Evolutionary conservation across 176 grass and related monocot species (phyloP), one percentile per base, ranked within the genome.

Genomic region (Bolboschoenus planiculmis): DNA sequence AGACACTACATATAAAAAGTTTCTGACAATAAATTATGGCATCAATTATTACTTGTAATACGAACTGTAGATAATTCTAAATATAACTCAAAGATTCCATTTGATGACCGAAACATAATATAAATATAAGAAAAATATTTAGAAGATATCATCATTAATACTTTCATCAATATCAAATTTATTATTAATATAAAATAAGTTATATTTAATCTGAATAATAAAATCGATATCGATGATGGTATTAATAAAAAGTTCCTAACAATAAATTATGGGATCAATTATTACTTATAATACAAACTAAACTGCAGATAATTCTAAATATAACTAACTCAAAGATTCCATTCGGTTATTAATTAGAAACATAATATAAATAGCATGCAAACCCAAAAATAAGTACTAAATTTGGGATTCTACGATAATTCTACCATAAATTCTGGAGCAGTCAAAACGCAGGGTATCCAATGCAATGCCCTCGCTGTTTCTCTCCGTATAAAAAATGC

Each of bases 51-150:
- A 81, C 33, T 63, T 81, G 43, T 58, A 61, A 60, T 79, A 79
- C 0, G 15, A 60, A 81, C 0, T 11, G 3, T 27, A 81, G 6
- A 5, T 63, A 26, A 81, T 81, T 62, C 58, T 59, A 81, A 62
- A 81, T 40, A 81, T 15, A 9, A 39, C n/a, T n/a, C n/a, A 61
- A 37, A 57, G 50, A 20, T 81, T 81, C 40, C 56, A 24, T 81
- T 62, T 24, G 34, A 42, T 63, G 79, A 81, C 27, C 14, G 8
- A 16, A 79, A 53, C 46, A 79, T 55, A 79, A 56, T 53, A 30
- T 56, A 9, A 56, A 31, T 50, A 79, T n/a, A n/a, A n/a, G n/a
- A n/a, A n/a, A n/a, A n/a, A n/a, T n/a, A n/a, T n/a, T n/a, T n/a
- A n/a, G n/a, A n/a, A n/a, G n/a, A n/a, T n/a, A n/a, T n/a, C n/a